Percentiles rank a stretch among this genome's conserved stretches.
Conservation (phyloP, 2,329 filamentous ascomycete species). For the Decorospora gaudefroyi region DNA sequence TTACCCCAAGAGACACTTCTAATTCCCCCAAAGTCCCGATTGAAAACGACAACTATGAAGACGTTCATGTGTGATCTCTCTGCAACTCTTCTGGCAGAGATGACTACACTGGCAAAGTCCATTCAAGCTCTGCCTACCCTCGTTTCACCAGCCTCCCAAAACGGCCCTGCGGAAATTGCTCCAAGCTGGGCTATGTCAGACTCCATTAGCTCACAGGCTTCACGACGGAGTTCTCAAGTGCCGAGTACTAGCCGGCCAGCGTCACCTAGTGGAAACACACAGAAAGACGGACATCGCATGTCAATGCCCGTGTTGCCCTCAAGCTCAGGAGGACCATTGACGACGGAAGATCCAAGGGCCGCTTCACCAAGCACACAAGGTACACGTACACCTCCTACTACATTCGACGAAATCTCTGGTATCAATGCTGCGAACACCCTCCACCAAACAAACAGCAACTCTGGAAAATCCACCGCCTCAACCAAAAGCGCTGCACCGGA, state of each 20-base stretch:
- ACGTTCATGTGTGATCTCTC: conserved; percentile 54
- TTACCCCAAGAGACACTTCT: conserved; percentile 67
- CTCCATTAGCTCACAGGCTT: conserved; percentile 24
- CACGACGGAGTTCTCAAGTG: conserved; percentile 41
- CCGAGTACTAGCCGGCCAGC: conserved; percentile 34
- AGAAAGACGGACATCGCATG: conserved; percentile 71
- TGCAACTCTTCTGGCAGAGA: conserved; percentile 52
- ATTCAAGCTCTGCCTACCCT: conserved; percentile 65
- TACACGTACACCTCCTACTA: conserved; percentile 51
- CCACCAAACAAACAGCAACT: conserved; percentile 45
- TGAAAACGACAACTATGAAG: conserved; percentile 70
- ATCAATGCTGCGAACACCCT: conserved; percentile 46
- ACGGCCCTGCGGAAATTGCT: conserved; percentile 30
- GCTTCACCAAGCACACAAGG: conserved; percentile 36
- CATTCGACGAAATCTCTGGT: conserved; percentile 53
- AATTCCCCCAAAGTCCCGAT: conserved; percentile 69
- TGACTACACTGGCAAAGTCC: conserved; percentile 55
- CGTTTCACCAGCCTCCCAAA: conserved; percentile 54
- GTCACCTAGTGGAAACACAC: conserved; percentile 49
- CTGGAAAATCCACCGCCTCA: conserved; percentile 49
- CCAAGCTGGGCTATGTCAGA: conserved; percentile 42
- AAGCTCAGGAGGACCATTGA: conserved; percentile 28
- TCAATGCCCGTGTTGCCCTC: conserved; percentile 72
- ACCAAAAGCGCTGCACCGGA: conserved; percentile 62
- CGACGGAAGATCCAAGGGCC: conserved; percentile 34